Base-by-base conservation (phyloP, 495 filamentous ascomycete species). In the Aspergillus funiculosus region DNA sequence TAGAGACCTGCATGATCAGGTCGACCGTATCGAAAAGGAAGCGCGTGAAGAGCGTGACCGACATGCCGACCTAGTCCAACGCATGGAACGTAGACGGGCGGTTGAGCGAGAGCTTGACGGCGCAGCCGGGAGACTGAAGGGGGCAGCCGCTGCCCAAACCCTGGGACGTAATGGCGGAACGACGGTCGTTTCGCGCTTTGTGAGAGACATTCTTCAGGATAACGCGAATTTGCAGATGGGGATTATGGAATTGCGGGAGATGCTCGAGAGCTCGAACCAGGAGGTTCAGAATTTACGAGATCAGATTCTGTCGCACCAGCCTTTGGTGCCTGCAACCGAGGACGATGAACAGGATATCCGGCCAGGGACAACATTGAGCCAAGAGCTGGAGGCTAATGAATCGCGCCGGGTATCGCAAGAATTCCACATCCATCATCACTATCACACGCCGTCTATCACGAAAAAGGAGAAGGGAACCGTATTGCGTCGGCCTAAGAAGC, bases 181-280 rank as follows among this genome's bases (percentile, higher is more conserved):
- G 27, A 78, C 71, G 43, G 87, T 94, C 10, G 85, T 96, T 6
- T 89, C 86, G 25, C 85, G 89, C 55, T 96, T 98, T 48, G 91
- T 98, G 43, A 88, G 88, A 58, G 91, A 96, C 55, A 89, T 98
- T 34, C 66, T 98, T 26, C 86, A 94, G 57, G 91, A 98, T 59
- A 98, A 98, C 58, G 87, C 87, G 10, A 94, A 89, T 52, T 69
- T 98, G 37, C 91, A 96, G 58, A 74, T 88, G 42, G 89, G 86
- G 9, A 90, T 95, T 37, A 78, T 87, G 43, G 91, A 98, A 63
- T 68, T 98, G 25, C 75, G 91, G 13, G 90, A 95, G 60, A 83
- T 96, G 85, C 74, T 98, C 19, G 77, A 86, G 50, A 89, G 77
- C 55, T 94, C 90, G n/a, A 94, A 96, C 58, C 83, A 94, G 56